phyloP scores from a whole-genome alignment of 1,139 yeast genomes.

The Yamadazyma blattariae region DNA sequence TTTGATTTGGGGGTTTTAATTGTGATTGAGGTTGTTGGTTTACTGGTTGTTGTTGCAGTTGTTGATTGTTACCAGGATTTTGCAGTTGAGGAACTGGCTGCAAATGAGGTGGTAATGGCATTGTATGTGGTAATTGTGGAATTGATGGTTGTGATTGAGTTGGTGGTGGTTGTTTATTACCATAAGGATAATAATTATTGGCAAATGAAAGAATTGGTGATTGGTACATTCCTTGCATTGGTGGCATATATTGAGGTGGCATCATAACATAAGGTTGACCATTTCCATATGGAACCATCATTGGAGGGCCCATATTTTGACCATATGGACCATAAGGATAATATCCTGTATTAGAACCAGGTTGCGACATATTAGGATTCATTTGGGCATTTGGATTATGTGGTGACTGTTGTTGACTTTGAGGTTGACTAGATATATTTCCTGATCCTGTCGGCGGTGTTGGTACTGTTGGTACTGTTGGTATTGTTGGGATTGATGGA shows the following conservation, averaged over 20 bases:
- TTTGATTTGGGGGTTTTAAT: not conserved
- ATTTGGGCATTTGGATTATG: not conserved
- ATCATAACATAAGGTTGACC: not conserved
- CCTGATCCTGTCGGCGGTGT: not conserved
- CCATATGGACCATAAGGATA: not conserved
- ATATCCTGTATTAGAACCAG: not conserved
- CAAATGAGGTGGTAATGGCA: not conserved
- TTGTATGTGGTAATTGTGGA: not conserved
- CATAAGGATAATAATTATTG: slow-evolving; percentile 3
- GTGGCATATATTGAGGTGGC: not conserved
- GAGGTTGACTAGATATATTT: not conserved
- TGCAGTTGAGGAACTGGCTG: not conserved
- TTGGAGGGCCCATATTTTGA: not conserved
- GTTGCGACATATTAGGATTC: not conserved
- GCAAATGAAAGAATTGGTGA: slow-evolving; percentile 8
- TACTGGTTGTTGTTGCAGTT: not conserved
- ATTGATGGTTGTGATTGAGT: not conserved
- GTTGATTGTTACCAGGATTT: not conserved
- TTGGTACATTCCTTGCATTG: not conserved
- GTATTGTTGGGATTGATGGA: not conserved
- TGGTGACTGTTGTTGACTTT: not conserved
- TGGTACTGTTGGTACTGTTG: too few relatives aligned
- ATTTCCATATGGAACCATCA: not conserved
- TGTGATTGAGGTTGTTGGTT: not conserved
- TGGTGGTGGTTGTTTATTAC: not conserved